Evolutionary conservation across 164 flowering plant species (phyloP).

Genomic region (Liquidambar formosana): DNA sequence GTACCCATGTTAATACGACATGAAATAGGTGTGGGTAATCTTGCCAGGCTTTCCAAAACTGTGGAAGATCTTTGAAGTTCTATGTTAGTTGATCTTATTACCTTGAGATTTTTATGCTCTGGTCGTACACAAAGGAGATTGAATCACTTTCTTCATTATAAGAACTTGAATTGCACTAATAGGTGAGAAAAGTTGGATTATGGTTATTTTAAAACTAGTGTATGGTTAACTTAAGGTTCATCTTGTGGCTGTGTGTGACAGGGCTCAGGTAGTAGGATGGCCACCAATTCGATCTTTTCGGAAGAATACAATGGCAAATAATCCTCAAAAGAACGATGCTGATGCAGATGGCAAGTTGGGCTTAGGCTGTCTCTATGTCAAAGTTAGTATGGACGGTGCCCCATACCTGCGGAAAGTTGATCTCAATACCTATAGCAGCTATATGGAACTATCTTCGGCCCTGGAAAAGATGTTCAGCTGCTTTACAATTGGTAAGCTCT

Average conservation of each 20-base stretch:
- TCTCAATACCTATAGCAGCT: conserved; percentile 57
- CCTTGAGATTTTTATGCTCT: not conserved
- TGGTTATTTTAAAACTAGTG: not conserved
- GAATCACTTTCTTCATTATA: not conserved
- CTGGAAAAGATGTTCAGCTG: conserved; percentile 92
- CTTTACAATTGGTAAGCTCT: conserved; percentile 66
- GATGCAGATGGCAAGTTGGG: conserved; percentile 45
- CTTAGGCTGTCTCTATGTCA: conserved; percentile 67
- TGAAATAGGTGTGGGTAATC: too few species aligned
- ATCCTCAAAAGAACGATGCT: conserved; percentile 41
- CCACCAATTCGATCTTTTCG: conserved; percentile 89
- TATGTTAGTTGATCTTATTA: not conserved
- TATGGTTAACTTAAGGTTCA: not conserved
- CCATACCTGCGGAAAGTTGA: conserved; percentile 88
- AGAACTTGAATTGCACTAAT: not conserved
- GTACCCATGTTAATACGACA: too few species aligned
- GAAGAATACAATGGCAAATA: conserved; percentile 74
- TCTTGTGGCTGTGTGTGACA: conserved; percentile 23
- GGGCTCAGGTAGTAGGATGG: conserved; percentile 95
- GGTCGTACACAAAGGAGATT: not conserved
- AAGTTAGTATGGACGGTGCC: conserved; percentile 95
- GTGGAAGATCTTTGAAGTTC: too few species aligned
- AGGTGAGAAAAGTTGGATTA: not conserved
- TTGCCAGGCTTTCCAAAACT: too few species aligned
- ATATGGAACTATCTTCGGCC: conserved; percentile 68